These are phyloP conservation scores for Lactifluus pinguis DNA, from an alignment of 768 basidiomycete genomes.

Conservation along the genomic window DNA sequence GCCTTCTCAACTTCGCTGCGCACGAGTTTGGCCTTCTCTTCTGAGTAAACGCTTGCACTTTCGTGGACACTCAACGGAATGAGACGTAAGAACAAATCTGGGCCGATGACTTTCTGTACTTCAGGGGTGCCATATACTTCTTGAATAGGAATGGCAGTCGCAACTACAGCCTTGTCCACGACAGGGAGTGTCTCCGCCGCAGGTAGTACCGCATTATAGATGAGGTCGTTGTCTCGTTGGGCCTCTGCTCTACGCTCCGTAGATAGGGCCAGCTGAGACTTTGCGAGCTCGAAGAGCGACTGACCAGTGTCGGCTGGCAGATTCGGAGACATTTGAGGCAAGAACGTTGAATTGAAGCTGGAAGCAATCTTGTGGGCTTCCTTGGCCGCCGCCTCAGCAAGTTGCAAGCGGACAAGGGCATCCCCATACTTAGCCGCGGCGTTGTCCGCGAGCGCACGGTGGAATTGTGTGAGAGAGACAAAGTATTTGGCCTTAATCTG, in stretches of 20 bases:
- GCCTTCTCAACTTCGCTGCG: conserved; percentile 82
- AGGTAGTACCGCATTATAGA: conserved; percentile 89
- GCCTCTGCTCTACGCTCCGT: conserved; percentile 69
- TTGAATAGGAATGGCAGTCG: conserved; percentile 84
- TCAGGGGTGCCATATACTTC: conserved; percentile 87
- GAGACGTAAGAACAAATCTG: conserved; percentile 79
- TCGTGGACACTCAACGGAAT: conserved; percentile 93
- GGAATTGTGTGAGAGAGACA: conserved; percentile 75
- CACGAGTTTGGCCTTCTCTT: conserved; percentile 95
- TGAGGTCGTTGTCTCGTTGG: conserved; percentile 88
- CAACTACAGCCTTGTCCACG: conserved; percentile 78
- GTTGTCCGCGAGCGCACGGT: conserved; percentile 72
- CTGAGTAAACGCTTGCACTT: conserved; percentile 92
- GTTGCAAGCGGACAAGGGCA: conserved; percentile 65
- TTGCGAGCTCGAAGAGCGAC: conserved; percentile 73
- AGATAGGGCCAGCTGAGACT: conserved; percentile 70
- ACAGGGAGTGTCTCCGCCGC: conserved; percentile 65
- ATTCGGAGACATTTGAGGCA: conserved; percentile 64
- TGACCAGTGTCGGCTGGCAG: conserved; percentile 81
- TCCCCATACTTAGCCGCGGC: conserved; percentile 78
- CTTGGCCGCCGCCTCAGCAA: conserved; percentile 74
- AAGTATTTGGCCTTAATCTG: conserved; percentile 92
- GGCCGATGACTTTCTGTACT: conserved; percentile 90
- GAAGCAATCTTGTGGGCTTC: conserved; percentile 67
- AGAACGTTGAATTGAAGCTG: conserved; percentile 63